Conservation (phyloP, 2,329 filamentous ascomycete genomes). For the Lasiodiplodia hormozganensis region DNA sequence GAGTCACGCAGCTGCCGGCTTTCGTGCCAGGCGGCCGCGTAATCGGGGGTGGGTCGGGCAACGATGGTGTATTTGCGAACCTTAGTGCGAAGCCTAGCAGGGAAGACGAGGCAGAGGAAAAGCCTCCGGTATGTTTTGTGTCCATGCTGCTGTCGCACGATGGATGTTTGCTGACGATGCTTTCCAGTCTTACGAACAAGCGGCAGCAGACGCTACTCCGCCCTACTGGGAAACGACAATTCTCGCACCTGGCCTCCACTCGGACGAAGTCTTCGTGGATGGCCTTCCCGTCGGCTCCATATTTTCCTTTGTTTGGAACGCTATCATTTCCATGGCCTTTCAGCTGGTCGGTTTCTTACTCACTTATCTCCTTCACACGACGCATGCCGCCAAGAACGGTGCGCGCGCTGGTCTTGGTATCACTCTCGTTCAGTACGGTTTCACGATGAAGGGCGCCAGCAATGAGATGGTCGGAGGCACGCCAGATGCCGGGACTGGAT, state of each 20-base stretch:
- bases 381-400: slow-evolving; percentile 97
- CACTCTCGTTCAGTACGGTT: slow-evolving; percentile 94
- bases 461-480: slow-evolving; percentile 47
- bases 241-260: slow-evolving; percentile 87
- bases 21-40: slow-evolving; percentile 60
- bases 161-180: slow-evolving; percentile 42
- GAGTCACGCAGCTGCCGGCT: slow-evolving; percentile 62
- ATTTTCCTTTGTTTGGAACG: slow-evolving; percentile 90
- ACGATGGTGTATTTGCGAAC: slow-evolving; percentile 96
- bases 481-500: slow-evolving; percentile 53
- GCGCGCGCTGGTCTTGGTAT: slow-evolving; percentile 93
- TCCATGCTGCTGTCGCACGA: slow-evolving; percentile 24
- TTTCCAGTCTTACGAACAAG: slow-evolving; percentile 91
- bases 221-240: slow-evolving; percentile 99
- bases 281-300: slow-evolving; percentile 90
- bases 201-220: slow-evolving; percentile 91
- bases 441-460: slow-evolving; percentile 79
- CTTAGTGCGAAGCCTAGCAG: slow-evolving; percentile 87
- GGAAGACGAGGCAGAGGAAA: slow-evolving; percentile 83
- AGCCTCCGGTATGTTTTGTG: slow-evolving; percentile 78
- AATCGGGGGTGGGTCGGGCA: slow-evolving; percentile 74
- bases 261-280: slow-evolving; percentile 95
- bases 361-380: slow-evolving; percentile 96
- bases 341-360: slow-evolving; percentile 96
- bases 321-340: slow-evolving; percentile 97